Evolutionary conservation across 805 yeast species (phyloP), one percentile per base, ranked within the genome.

Genomic region (Wilhelminamyces savonicus): DNA sequence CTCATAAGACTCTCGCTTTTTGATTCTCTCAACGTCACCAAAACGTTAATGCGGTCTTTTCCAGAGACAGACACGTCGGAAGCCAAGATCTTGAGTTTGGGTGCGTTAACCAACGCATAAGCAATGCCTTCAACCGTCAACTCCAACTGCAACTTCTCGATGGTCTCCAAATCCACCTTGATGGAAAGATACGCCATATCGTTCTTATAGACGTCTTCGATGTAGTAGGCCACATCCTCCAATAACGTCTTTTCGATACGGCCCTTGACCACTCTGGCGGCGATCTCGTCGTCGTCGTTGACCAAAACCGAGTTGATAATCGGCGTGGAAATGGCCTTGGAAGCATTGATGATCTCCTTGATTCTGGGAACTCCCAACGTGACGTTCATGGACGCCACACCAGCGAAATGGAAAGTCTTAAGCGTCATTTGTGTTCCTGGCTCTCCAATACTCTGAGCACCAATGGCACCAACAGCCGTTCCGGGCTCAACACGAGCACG

Each of bases 351-450:
- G 56, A 92, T 92, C 68, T 92, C 98, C 62, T 92, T 92, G 55
- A 92, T 90, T 74, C 98, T 96, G 28, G 98, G 98, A 30, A 92
- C 98, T 75, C 98, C 98, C 44, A 92, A 74, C 0, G 98, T 92
- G 42, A 90, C 95, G 66, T 92, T 92, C 97, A 90, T 92, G 27
- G 95, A 83, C 21, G 98, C 97, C 34, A 92, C 98, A 71, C 98
- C 98, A 49, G 98, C 98, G 71, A 92, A 92, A 70, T 92, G 98
- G 85, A 90, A 90, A 45, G 80, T 74, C 53, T 74, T 74, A 55
- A 74, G 71, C 4, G 98, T 92, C 98, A 92, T 92, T 64, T 92
- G 98, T 1, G 98, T 92, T 56, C 97, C 98, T 14, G 98, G 98
- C 54, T 90, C 98, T 64, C 98, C 98, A 66, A 92, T 92, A 25